Conservation (phyloP, 768 basidiomycete genomes). For the Collybia sordida region DNA sequence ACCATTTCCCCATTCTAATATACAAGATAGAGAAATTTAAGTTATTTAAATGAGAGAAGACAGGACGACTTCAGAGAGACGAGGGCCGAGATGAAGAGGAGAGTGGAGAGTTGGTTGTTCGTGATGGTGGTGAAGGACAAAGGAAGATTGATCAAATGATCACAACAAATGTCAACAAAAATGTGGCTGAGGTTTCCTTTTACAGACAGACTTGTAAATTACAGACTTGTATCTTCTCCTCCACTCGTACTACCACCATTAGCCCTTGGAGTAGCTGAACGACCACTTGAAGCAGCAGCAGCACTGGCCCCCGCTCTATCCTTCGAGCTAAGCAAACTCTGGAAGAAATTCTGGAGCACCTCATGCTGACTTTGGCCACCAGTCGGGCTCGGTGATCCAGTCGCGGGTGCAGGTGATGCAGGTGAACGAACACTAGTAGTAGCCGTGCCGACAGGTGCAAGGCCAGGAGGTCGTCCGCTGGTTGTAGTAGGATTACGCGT, state of each 20-base stretch:
- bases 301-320: slow-evolving; percentile 41
- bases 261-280: slow-evolving; percentile 27
- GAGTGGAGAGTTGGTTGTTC: slow-evolving; percentile 6
- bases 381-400: slow-evolving; percentile 39
- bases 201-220: slow-evolving; percentile 9
- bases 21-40: slow-evolving; percentile 21
- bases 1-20: slow-evolving; percentile 73
- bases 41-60: slow-evolving; percentile 12
- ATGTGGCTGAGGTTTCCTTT: slow-evolving; percentile 22
- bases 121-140: slow-evolving; percentile 29
- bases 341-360: slow-evolving; percentile 86
- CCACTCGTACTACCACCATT: slow-evolving; percentile 36
- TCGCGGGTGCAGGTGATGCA: slow-evolving; percentile 34
- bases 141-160: slow-evolving; percentile 20
- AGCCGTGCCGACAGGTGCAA: slow-evolving; percentile 37
- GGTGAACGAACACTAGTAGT: slow-evolving; percentile 33
- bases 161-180: slow-evolving; percentile 35
- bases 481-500: slow-evolving; percentile 30
- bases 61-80: not conserved
- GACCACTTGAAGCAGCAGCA: slow-evolving; percentile 18
- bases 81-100: slow-evolving; percentile 4
- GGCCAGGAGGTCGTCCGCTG: slow-evolving; percentile 35
- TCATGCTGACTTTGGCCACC: slow-evolving; percentile 75
- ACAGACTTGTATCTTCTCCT: slow-evolving; percentile 23
- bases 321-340: slow-evolving; percentile 72